Conservation (phyloP, 306 rosid genomes). For the Cicer judaicum region DNA sequence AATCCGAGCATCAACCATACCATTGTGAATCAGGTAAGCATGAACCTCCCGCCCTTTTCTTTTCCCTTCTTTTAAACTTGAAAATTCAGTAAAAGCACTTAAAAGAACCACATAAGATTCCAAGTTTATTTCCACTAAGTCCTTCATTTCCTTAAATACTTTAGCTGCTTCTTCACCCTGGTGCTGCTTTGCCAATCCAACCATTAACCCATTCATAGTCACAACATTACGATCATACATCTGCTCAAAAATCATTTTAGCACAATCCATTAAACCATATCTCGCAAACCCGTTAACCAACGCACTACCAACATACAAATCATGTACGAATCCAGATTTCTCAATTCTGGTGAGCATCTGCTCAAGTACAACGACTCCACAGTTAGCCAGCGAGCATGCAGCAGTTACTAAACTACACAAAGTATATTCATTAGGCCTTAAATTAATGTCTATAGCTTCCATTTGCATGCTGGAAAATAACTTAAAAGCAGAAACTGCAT, state of each 20-base stretch:
- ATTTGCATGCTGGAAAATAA: constrained; percentile 71
- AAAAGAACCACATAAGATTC: constrained; percentile 78
- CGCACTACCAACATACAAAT: constrained; percentile 88
- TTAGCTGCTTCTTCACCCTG: constrained; percentile 80
- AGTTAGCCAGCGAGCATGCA: constrained; percentile 55
- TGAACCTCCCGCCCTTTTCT: constrained; percentile 82
- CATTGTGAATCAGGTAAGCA: constrained; percentile 57
- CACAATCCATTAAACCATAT: constrained; percentile 58
- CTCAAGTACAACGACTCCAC: constrained; percentile 61
- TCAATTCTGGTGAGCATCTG: constrained; percentile 69
- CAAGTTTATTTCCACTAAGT: constrained; percentile 59
- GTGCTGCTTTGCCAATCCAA: constrained; percentile 82
- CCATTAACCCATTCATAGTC: constrained; percentile 87
- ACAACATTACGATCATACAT: constrained; percentile 74
- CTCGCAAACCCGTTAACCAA: constrained; percentile 81
- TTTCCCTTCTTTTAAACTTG: constrained; percentile 62
- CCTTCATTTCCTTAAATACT: constrained; percentile 69
- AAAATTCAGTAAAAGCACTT: constrained; percentile 70
- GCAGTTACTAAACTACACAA: constrained; percentile 79
- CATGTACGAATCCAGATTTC: constrained; percentile 66
- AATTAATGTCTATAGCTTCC: constrained; percentile 44
- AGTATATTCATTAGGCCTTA: constrained; percentile 77
- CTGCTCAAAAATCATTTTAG: constrained; percentile 69
- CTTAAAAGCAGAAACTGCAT: constrained; percentile 65
- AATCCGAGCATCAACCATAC: constrained; percentile 49